Evolutionary conservation across 2,329 filamentous ascomycete genomes (phyloP).

Genomic region (Talaromyces albobiverticillius): DNA sequence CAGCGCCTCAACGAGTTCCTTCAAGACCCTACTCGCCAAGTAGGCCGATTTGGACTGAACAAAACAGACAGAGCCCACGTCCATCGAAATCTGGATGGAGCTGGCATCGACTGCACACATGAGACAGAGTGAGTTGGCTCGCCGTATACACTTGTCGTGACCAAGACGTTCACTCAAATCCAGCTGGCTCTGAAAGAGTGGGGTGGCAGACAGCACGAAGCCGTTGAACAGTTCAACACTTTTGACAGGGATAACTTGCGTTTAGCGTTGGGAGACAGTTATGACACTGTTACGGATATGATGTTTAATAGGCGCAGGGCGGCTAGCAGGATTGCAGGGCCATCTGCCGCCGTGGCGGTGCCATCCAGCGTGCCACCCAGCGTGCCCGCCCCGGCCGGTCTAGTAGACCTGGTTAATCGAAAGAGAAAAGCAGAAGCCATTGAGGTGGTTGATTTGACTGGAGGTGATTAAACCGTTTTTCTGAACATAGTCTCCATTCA

Average conservation of each 20-base stretch:
- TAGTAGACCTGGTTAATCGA: background rate
- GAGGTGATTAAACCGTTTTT: background rate
- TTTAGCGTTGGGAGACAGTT: background rate
- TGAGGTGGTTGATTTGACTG: background rate
- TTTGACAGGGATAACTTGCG: background rate
- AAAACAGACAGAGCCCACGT: background rate
- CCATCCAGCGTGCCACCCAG: background rate
- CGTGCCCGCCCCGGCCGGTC: background rate
- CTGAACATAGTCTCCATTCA: too few species aligned
- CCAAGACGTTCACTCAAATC: background rate
- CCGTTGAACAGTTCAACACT: background rate
- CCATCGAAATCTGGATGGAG: background rate
- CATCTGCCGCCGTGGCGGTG: too few species aligned
- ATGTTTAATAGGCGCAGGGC: too few species aligned
- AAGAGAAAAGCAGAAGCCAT: background rate
- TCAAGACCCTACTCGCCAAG: background rate
- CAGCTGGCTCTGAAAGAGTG: background rate
- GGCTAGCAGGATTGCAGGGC: too few species aligned
- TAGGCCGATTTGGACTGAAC: background rate
- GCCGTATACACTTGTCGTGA: background rate
- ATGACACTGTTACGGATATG: background rate
- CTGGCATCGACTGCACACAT: background rate
- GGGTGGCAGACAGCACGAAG: background rate
- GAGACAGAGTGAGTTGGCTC: background rate
- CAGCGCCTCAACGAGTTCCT: background rate